These are phyloP conservation scores for Leccinellum luteum DNA, from an alignment of 768 basidiomycete genomes.

Conservation along the genomic window DNA sequence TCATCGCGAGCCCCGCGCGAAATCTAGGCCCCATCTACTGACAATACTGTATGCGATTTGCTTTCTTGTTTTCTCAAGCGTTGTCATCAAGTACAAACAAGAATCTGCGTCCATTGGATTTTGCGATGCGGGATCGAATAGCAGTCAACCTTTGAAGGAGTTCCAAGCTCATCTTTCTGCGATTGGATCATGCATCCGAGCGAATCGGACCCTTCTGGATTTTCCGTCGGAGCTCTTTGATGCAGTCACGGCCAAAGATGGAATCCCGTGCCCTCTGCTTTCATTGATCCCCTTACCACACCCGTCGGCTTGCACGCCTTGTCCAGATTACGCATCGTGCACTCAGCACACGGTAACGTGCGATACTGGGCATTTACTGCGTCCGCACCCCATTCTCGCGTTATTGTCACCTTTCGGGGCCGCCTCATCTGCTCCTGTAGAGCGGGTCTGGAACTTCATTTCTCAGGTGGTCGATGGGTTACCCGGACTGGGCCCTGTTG, in stretches of 20 bases:
- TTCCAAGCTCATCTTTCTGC: slow-evolving; percentile 45
- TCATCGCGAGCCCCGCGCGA: slow-evolving; percentile 12
- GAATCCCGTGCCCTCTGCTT: slow-evolving; percentile 50
- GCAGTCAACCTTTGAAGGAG: slow-evolving; percentile 54
- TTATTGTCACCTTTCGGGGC: slow-evolving; percentile 40
- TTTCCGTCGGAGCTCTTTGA: slow-evolving; percentile 27
- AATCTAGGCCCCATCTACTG: slow-evolving; percentile 32
- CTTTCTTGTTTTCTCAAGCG: slow-evolving; percentile 33
- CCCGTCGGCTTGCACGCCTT: slow-evolving; percentile 68
- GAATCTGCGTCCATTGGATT: slow-evolving; percentile 74
- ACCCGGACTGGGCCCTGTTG: slow-evolving; percentile 74
- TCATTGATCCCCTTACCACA: slow-evolving; percentile 53
- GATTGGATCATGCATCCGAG: slow-evolving; percentile 53
- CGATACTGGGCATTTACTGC: slow-evolving; percentile 64
- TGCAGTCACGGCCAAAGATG: slow-evolving; percentile 29
- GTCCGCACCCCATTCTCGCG: slow-evolving; percentile 56
- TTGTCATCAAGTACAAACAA: slow-evolving; percentile 52
- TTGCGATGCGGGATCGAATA: slow-evolving; percentile 63
- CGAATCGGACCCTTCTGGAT: slow-evolving; percentile 50
- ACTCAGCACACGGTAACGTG: slow-evolving; percentile 56
- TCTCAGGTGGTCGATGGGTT: slow-evolving; percentile 58
- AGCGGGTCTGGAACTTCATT: slow-evolving; percentile 46
- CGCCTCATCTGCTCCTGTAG: slow-evolving; percentile 38
- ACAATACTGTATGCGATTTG: slow-evolving; percentile 43
- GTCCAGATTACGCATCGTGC: slow-evolving; percentile 69